Evolutionary conservation across 2,329 filamentous ascomycete species (phyloP), one percentile per base, ranked within the genome.

Genomic region (Pyrenophora seminiperda): DNA sequence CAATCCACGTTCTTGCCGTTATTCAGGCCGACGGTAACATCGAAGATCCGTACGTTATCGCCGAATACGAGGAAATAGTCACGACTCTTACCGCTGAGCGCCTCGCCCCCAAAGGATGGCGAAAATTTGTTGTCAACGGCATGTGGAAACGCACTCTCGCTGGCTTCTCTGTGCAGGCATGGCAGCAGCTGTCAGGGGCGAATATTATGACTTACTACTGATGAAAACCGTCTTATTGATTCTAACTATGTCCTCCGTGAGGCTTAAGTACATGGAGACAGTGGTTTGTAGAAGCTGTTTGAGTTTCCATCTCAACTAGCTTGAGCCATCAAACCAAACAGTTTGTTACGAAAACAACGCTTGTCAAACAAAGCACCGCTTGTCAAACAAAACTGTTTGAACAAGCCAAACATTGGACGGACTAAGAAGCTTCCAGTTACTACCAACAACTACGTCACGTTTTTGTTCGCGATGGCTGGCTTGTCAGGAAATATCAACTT

Each of bases 151-250:
- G 88, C 19, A 88, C 86, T 9, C 77, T 85, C 57, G 85, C 89
- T 52, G 88, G 86, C 53, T 66, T 90, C 34, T 90, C 88, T 67
- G 87, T 80, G 1, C 88, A 91, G 73, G 86, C 91, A 61, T 89
- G 88, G 88, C 85, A 81, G 11, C 88, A 91, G 67, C 74, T 91
- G 39, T 89, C 86, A 1, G 88, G 88, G 20, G 90, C 89, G 85
- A 90, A 90, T 85, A 83, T 51, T 9, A 51, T 51, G 48, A 51
- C 48, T 17, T 52, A 59, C 37, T 56, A n/a, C n/a, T n/a, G n/a
- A n/a, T n/a, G n/a, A n/a, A n/a, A n/a, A n/a, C n/a, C n/a, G n/a
- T n/a, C n/a, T n/a, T n/a, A n/a, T n/a, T n/a, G n/a, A n/a, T n/a
- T n/a, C n/a, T n/a, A n/a, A n/a, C n/a, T n/a, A n/a, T n/a, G n/a